A percentile compares a stretch with the other conserved stretches of the same genome.
These are phyloP conservation scores for Moelleriella libera DNA, from an alignment of 2,329 filamentous ascomycete genomes.

Conservation along the genomic window DNA sequence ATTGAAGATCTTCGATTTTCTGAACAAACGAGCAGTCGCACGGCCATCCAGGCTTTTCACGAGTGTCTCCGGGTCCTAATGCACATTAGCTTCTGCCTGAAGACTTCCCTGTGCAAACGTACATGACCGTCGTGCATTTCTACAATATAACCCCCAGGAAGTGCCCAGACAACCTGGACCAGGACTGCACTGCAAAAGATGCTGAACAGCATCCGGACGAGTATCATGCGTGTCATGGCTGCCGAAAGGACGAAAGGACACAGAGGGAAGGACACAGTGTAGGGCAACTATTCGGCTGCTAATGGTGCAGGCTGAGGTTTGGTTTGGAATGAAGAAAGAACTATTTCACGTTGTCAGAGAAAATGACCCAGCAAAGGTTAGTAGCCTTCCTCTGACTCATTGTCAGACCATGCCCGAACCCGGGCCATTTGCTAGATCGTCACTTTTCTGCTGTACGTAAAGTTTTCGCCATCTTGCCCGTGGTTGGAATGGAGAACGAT, in stretches of 20 bases:
- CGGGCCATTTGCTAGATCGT: not conserved
- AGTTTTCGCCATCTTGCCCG: not conserved
- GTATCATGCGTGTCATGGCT: not conserved
- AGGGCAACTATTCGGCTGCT: not conserved
- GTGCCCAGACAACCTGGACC: not conserved
- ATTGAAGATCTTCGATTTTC: not conserved
- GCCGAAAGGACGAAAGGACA: not conserved
- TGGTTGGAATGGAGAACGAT: not conserved
- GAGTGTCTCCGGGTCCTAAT: not conserved
- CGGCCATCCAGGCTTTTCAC: not conserved
- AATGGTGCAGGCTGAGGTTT: not conserved
- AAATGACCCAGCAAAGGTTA: not conserved
- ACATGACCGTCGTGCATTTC: not conserved
- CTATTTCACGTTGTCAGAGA: not conserved
- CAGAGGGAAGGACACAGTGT: not conserved
- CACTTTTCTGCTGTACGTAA: not conserved
- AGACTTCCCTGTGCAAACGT: not conserved
- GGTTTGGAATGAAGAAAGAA: not conserved
- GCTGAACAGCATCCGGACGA: not conserved
- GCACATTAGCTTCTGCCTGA: not conserved
- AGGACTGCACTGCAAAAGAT: not conserved
- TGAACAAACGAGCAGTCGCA: not conserved
- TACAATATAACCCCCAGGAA: not conserved
- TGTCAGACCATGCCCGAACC: not conserved
- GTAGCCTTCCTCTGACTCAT: not conserved